Base-by-base conservation (phyloP, 1,284 basidiomycete genomes). In the Melampsora larici-populina region DNA sequence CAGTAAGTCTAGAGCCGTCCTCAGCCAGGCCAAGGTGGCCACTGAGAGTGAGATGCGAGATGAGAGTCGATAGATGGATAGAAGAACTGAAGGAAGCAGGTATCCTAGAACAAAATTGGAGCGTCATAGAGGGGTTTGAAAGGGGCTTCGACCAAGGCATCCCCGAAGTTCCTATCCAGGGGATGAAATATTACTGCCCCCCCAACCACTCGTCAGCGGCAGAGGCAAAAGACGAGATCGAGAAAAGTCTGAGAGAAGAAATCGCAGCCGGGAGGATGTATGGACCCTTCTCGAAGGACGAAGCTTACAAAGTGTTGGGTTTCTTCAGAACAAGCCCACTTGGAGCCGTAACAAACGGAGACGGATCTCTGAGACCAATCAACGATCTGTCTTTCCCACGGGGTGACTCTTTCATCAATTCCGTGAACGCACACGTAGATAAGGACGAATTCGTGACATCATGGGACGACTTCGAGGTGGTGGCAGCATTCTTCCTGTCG, bases 331-430 rank as follows among this genome's bases (percentile, higher is more conserved):
- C 36, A 36, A 36, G 36, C 36, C 36, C 36, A 3, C 36, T 36
- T 4, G 36, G 36, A 9, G 36, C 36, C 36, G 36, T 36, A 36
- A 36, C 36, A 36, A 69, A 69, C 24, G 67, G 17, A n/a, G 67
- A 69, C n/a, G 40, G 67, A 33, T 29, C n/a, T 9, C 49, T 55
- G 24, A 51, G 43, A 49, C 49, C 68, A 24, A 71, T 71, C 18
- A 48, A 48, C 29, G 29, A 69, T n/a, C 40, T 69, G n/a, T 69
- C 67, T 1, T 69, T 48, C 31, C 67, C 67, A 49, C 9, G 18
- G 5, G 48, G 24, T 2, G 29, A 69, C 43, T 6, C 33, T 6
- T 4, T 18, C 5, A 69, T 49, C 33, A 36, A 31, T 15, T 69
- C 46, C 13, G 46, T 69, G 7, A 69, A 69, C 29, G 21, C 6